phyloP scores from a whole-genome alignment of 2,329 filamentous ascomycete species.

The Zymoseptoria crescenta region DNA sequence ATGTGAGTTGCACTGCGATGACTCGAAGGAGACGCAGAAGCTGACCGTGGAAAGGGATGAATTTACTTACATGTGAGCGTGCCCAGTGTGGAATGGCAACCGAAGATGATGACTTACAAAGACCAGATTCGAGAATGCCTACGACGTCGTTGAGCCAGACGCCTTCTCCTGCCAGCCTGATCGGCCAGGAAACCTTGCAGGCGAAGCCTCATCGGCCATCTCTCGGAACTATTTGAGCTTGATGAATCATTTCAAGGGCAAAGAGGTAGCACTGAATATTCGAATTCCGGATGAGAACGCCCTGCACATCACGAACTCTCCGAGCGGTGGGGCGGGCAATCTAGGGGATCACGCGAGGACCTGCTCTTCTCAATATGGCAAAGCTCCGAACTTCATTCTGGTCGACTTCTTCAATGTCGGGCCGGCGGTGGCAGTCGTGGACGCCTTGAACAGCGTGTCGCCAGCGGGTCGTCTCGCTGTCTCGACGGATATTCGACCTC shows the following conservation, averaged over 20 bases:
- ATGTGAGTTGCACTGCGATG: conserved; percentile 44
- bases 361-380: conserved; percentile 34
- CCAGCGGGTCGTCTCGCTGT: conserved; percentile 9
- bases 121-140: conserved; percentile 37
- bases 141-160: conserved; percentile 29
- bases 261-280: conserved; percentile 34
- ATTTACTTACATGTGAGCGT: conserved; percentile 31
- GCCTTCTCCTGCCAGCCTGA: conserved; percentile 15
- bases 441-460: conserved; percentile 32
- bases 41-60: conserved; percentile 7
- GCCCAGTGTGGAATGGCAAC: not conserved
- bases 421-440: conserved; percentile 35
- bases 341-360: conserved; percentile 36
- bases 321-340: conserved; percentile 33
- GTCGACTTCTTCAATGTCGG: conserved; percentile 41
- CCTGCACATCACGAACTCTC: conserved; percentile 37
- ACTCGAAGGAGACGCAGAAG: not conserved
- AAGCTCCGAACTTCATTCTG: conserved; percentile 37
- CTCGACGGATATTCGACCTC: not conserved
- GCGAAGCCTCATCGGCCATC: conserved; percentile 10
- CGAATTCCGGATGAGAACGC: conserved; percentile 36
- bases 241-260: conserved; percentile 43
- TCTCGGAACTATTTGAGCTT: conserved; percentile 34
- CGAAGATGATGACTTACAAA: not conserved
- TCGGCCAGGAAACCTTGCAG: conserved; percentile 12